Conservation (phyloP, 495 filamentous ascomycete species). For the Recurvomyces mirabilis region DNA sequence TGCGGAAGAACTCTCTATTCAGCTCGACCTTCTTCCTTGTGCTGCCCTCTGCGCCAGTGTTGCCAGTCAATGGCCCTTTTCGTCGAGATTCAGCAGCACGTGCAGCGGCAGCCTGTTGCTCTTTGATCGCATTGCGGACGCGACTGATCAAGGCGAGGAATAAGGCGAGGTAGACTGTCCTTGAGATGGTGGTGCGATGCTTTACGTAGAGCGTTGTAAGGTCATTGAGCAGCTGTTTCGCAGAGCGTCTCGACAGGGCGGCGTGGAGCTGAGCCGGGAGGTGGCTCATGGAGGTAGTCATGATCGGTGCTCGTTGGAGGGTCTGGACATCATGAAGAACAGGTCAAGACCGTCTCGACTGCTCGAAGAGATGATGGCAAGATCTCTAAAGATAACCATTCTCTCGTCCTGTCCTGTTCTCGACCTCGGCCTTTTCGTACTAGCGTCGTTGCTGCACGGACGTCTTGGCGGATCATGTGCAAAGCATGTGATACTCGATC, state of each 20-base stretch:
- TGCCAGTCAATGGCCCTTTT: conserved; percentile 24
- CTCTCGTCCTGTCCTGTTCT: too few relatives aligned
- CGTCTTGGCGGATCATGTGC: too few relatives aligned
- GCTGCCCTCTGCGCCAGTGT: conserved; percentile 41
- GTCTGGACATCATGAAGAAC: too few relatives aligned
- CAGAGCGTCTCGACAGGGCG: conserved; percentile 40
- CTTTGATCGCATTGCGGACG: conserved; percentile 78
- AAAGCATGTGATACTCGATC: too few relatives aligned
- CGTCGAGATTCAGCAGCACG: conserved; percentile 55
- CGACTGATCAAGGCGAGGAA: conserved; percentile 80
- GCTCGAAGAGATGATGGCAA: too few relatives aligned
- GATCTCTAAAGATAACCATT: too few relatives aligned
- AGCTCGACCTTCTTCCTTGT: conserved; percentile 74
- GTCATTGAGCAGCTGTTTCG: conserved; percentile 62
- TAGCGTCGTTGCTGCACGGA: too few relatives aligned
- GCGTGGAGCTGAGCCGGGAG: too few relatives aligned
- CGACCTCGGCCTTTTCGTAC: too few relatives aligned
- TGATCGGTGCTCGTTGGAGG: too few relatives aligned
- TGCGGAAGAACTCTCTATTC: conserved; percentile 90
- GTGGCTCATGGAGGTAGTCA: too few relatives aligned
- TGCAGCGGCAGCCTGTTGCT: conserved; percentile 78
- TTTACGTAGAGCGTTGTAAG: conserved; percentile 66
- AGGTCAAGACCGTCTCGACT: too few relatives aligned
- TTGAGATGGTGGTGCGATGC: conserved; percentile 81
- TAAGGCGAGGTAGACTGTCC: conserved; percentile 83